Evolutionary conservation across 2,329 filamentous ascomycete species (phyloP), one percentile per base, ranked within the genome.

Genomic region (Claviceps fusiformis): DNA sequence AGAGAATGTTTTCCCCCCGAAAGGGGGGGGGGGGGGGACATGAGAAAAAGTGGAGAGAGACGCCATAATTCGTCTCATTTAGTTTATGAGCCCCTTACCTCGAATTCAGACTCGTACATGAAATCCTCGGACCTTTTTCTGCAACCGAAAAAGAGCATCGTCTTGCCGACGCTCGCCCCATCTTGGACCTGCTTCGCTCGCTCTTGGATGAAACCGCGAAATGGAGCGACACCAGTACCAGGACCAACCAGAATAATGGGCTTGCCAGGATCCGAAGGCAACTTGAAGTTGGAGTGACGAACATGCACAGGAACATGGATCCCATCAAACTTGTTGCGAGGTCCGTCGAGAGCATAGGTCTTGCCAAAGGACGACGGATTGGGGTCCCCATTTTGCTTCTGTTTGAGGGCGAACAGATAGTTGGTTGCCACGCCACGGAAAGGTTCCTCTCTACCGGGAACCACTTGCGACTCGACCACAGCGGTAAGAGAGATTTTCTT

Each of bases 271-370:
- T 98, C 91, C 17, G 93, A 96, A 9, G 93, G 93, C 35, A 98
- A 82, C 76, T 97, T 97, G 82, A 98, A 98, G 76, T 97, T 98
- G 60, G 93, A 97, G 74, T 96, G 92, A 60, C 93, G 89, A 57
- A 98, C 84, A 67, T 98, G 93, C 15, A 98, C 89, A 3, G 93
- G 93, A 29, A 97, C 86, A 66, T 95, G 91, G 58, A 96, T 85
- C 58, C 92, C 92, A 64, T 95, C 89, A 71, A 97, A 98, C 74
- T 95, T 97, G 79, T 95, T 95, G 65, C 93, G 83, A 17, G 93
- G 93, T 13, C 93, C 93, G 51, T 73, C 85, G 62, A 97, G 86
- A 56, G 89, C 80, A 70, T 97, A 98, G 55, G 85, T 89, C 57
- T 92, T 75, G 54, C 90, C 89, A 64, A 93, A 89, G 31, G 88